Evolutionary conservation across 2,329 filamentous ascomycete genomes (phyloP), one percentile per base, ranked within the genome.

Genomic region (Alternaria brassicicola): DNA sequence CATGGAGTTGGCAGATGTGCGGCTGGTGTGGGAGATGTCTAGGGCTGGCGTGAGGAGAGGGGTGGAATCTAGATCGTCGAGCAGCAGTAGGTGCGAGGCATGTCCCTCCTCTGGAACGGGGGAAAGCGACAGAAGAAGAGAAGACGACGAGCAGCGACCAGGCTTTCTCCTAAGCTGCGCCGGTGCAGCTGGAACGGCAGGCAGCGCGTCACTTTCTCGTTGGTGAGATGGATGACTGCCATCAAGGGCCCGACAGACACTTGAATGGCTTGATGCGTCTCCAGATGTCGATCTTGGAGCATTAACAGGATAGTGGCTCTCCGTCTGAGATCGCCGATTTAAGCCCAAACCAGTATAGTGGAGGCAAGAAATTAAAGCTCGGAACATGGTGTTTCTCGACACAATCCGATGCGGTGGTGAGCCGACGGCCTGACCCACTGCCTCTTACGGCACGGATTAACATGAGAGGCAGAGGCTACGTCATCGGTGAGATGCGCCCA

Each of bases 271-370:
- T 67, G 61, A 64, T 66, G 63, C 46, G 48, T 57, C 54, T 52
- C 46, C 42, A 54, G 41, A 53, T 56, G 65, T 59, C 65, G 65
- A 68, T 68, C 65, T 38, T 55, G 41, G 43, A 41, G 52, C 47
- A 58, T 39, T 43, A 55, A 54, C 31, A 43, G 51, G 30, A 55
- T 45, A 45, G 31, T 35, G n/a, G 45, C 43, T 17, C 31, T 21
- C 43, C 36, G 30, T 49, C 36, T 56, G 36, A 4, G 65, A 68
- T 68, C 65, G 64, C 51, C 65, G 55, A 57, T 56, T 53, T 52
- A 46, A 38, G 13, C 65, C 57, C 4, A 31, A 33, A 51, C n/a
- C 25, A 53, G 64, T 21, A 51, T 64, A 64, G 63, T 43, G 61
- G 41, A 41, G 25, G 49, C 35, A 43, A 15, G 58, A 39, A 25